phyloP scores from a whole-genome alignment of 2,329 filamentous ascomycete species.

The Phoma sp. region DNA sequence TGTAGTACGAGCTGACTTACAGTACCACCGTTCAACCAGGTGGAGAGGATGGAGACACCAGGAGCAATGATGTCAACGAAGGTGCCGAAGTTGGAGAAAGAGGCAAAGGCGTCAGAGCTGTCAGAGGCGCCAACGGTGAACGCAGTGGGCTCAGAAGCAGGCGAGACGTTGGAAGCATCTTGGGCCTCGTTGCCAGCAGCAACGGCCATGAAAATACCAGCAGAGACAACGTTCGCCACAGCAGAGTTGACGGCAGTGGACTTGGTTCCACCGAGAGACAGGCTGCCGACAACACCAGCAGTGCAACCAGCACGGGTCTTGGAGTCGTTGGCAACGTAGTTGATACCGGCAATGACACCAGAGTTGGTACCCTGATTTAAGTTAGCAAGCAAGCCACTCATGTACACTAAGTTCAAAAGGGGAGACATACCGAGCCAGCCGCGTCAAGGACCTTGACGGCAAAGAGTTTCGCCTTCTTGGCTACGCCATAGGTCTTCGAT shows the following conservation, averaged over 20 bases:
- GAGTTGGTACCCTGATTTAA: slow-evolving; percentile 47
- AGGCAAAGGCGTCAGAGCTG: slow-evolving; percentile 42
- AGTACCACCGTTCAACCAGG: slow-evolving; percentile 54
- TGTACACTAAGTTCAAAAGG: neutral
- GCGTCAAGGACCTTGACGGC: slow-evolving; percentile 51
- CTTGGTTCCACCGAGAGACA: slow-evolving; percentile 50
- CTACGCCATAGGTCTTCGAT: slow-evolving; percentile 48
- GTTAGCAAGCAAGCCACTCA: slow-evolving; percentile 14
- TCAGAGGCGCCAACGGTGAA: slow-evolving; percentile 52
- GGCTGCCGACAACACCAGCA: slow-evolving; percentile 46
- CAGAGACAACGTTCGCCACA: slow-evolving; percentile 42
- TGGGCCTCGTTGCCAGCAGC: slow-evolving; percentile 49
- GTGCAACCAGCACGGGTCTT: slow-evolving; percentile 43
- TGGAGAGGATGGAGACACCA: slow-evolving; percentile 53
- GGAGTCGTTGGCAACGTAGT: slow-evolving; percentile 44
- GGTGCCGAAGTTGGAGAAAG: slow-evolving; percentile 51
- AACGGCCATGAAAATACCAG: slow-evolving; percentile 50
- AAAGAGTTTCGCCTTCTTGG: slow-evolving; percentile 48
- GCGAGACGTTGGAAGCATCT: slow-evolving; percentile 44
- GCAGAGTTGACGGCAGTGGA: slow-evolving; percentile 49
- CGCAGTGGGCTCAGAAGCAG: slow-evolving; percentile 48
- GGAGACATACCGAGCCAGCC: slow-evolving; percentile 40
- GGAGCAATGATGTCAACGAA: slow-evolving; percentile 50
- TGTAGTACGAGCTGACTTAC: slow-evolving; percentile 23
- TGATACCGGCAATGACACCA: slow-evolving; percentile 49